Percentiles rank a stretch among this genome's conserved stretches.
Conservation (phyloP, 352 stramenopile species). For the Phytophthora pinifolia region DNA sequence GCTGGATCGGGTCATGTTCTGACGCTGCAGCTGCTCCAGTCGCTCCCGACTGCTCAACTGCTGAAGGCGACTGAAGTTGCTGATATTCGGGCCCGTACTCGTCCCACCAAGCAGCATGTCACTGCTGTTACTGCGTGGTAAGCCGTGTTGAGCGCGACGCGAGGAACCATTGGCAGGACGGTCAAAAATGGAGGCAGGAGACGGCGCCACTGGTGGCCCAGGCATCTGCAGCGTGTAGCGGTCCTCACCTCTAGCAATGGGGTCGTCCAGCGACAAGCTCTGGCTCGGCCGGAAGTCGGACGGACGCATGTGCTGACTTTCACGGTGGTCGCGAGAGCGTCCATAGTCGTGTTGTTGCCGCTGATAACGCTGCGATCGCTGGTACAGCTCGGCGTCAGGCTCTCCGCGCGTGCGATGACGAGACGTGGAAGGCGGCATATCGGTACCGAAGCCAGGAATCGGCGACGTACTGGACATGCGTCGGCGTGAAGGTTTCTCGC, state of each 20-base stretch:
- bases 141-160: conserved; percentile 13
- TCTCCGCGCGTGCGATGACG: conserved; percentile 20
- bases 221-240: conserved; percentile 37
- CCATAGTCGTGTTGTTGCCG: conserved; percentile 28
- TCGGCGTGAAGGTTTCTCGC: conserved; percentile 27
- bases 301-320: conserved; percentile 35
- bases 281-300: conserved; percentile 41
- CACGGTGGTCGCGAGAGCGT: conserved; percentile 20
- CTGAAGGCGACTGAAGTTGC: conserved; percentile 37
- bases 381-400: conserved; percentile 26
- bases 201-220: conserved; percentile 14
- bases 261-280: conserved; percentile 39
- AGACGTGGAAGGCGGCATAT: conserved; percentile 21
- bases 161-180: conserved; percentile 29
- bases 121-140: conserved; percentile 29
- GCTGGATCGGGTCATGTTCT: conserved; percentile 26
- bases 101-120: conserved; percentile 24
- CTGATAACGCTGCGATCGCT: conserved; percentile 28
- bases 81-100: conserved; percentile 19
- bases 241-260: conserved; percentile 33
- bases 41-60: conserved; percentile 36
- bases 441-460: conserved; percentile 25
- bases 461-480: conserved; percentile 36
- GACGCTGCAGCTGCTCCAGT: conserved; percentile 27
- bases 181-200: conserved; percentile 67